Evolutionary conservation across 805 yeast species (phyloP).

Genomic region (Teunomyces pallodes): DNA sequence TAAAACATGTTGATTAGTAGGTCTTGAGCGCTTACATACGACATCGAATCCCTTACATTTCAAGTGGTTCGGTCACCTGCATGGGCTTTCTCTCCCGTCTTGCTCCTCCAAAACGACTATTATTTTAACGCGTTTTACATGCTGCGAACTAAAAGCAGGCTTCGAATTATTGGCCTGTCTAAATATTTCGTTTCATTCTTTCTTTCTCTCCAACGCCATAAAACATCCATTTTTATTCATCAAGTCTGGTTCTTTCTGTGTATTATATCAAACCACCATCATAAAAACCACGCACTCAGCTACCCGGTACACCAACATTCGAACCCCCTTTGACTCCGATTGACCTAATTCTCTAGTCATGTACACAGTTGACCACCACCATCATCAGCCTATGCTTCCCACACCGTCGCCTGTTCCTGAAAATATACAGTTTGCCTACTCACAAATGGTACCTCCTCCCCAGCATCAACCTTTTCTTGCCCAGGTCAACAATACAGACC

Average conservation of each 20-base stretch:
- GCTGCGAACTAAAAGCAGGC: background rate
- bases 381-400: background rate
- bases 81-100: background rate
- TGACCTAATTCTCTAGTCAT: background rate
- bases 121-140: constrained; percentile 1
- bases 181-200: background rate
- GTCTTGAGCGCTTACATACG: background rate
- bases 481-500: constrained; percentile 8
- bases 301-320: constrained; percentile 1
- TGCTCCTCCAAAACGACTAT: constrained; percentile 1
- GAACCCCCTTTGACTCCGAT: background rate
- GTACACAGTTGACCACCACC: constrained; percentile 2
- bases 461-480: constrained; percentile 7
- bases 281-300: background rate
- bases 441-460: constrained; percentile 16
- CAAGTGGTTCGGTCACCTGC: background rate
- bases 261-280: background rate
- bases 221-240: background rate
- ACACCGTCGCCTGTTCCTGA: background rate
- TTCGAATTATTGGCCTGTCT: background rate
- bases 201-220: background rate
- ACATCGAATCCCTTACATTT: background rate
- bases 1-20: background rate
- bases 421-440: background rate
- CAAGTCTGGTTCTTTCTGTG: background rate